Conservation (phyloP, 768 basidiomycete genomes). For the Ephemerocybe angulata region DNA sequence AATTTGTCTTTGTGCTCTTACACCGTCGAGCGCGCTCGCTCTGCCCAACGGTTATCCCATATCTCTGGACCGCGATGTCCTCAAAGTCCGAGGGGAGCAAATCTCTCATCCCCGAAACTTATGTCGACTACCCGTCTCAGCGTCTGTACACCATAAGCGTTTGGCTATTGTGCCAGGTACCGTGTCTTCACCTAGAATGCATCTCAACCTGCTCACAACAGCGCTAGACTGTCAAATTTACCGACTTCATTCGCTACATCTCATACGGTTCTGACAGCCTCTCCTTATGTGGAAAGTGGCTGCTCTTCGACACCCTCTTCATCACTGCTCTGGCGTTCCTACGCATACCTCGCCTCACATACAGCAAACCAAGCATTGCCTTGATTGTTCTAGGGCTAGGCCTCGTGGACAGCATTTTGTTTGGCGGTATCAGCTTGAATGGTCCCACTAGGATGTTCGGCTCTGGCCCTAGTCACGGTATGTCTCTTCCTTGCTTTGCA, state of each 20-base stretch:
- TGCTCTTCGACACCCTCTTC: constrained; percentile 64
- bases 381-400: constrained; percentile 61
- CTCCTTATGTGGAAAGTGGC: constrained; percentile 61
- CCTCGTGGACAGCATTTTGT: constrained; percentile 65
- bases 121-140: constrained; percentile 74
- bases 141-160: constrained; percentile 75
- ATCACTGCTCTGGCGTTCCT: constrained; percentile 54
- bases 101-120: constrained; percentile 69
- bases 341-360: constrained; percentile 71
- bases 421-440: constrained; percentile 67
- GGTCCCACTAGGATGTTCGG: constrained; percentile 21
- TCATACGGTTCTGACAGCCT: constrained; percentile 41
- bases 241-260: constrained; percentile 64
- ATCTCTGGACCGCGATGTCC: constrained; percentile 5
- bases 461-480: constrained; percentile 15
- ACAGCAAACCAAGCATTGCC: constrained; percentile 57
- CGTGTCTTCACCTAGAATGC: background rate
- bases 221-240: constrained; percentile 66
- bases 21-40: background rate
- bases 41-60: background rate
- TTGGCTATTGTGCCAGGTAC: constrained; percentile 72
- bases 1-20: background rate
- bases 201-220: background rate
- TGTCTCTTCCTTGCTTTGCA: background rate
- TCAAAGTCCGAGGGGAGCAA: constrained; percentile 3